These are phyloP conservation scores for Syzygium syzygioides DNA, from an alignment of 441 rosid genomes.

Conservation along the genomic window DNA sequence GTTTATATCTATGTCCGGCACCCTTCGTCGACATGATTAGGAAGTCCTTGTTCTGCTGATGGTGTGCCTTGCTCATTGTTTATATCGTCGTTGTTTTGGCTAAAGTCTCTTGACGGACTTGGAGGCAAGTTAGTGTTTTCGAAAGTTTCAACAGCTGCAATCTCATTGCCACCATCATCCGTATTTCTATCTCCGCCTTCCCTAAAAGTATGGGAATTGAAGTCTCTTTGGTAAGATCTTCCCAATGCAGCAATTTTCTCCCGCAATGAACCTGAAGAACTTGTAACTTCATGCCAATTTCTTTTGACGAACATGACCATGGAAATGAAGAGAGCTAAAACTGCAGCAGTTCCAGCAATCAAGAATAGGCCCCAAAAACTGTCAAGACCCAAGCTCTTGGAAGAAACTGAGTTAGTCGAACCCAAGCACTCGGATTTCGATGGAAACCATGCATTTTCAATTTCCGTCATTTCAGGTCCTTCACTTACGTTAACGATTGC, in stretches of 20 bases:
- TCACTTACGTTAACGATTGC: not conserved
- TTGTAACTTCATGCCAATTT: not conserved
- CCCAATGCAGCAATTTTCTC: not conserved
- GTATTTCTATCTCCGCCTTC: too few species aligned
- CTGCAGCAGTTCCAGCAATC: not conserved
- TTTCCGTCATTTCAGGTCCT: not conserved
- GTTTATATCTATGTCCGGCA: fast-evolving
- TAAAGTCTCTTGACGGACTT: too few species aligned
- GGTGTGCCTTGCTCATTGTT: too few species aligned
- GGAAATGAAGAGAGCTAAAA: not conserved
- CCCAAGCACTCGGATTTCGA: not conserved
- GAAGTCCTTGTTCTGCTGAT: too few species aligned
- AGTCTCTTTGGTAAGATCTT: not conserved
- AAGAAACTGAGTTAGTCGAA: not conserved
- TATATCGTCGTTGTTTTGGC: too few species aligned
- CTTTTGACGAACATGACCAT: not conserved
- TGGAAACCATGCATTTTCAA: not conserved
- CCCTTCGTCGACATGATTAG: not conserved
- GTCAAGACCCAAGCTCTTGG: not conserved
- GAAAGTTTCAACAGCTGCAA: too few species aligned
- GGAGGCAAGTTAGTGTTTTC: too few species aligned
- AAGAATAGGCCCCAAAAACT: not conserved
- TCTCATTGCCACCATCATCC: too few species aligned
- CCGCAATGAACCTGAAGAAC: not conserved
- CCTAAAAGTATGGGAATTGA: too few species aligned